phyloP scores from a whole-genome alignment of 2,329 filamentous ascomycete genomes.

The Samsoniella hepiali region DNA sequence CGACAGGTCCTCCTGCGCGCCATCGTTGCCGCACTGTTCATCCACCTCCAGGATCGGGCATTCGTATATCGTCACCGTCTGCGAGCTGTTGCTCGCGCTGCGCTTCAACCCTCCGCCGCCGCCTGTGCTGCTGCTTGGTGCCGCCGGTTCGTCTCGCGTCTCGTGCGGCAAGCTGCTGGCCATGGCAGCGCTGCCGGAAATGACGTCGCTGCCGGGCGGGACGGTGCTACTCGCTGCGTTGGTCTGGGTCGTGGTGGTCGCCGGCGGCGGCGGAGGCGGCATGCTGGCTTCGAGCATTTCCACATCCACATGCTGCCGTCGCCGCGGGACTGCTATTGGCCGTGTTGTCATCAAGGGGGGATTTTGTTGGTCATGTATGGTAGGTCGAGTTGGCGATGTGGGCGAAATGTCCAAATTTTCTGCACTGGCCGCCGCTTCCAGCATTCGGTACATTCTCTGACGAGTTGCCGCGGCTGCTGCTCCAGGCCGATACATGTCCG shows the following conservation, averaged over 20 bases:
- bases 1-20: constrained; percentile 24
- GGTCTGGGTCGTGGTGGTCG: not conserved
- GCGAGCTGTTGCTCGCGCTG: constrained; percentile 11
- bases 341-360: not conserved
- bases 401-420: not conserved
- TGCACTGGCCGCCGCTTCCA: not conserved
- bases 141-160: not conserved
- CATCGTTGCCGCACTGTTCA: constrained; percentile 28
- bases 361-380: not conserved
- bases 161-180: not conserved
- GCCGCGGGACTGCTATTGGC: constrained; percentile 1
- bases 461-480: constrained; percentile 1
- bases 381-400: not conserved
- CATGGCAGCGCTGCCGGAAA: not conserved
- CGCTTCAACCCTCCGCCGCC: not conserved
- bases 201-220: not conserved
- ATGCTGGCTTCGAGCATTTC: constrained; percentile 14
- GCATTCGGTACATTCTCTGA: not conserved
- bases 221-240: not conserved
- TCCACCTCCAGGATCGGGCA: constrained; percentile 27
- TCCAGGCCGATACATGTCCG: not conserved
- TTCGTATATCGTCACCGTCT: constrained; percentile 7
- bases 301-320: constrained; percentile 1
- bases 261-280: not conserved
- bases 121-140: not conserved